Percentiles rank a stretch among this genome's conserved stretches.
Conservation (phyloP, 257 asterid genomes). For the Solanum raphanifolium region DNA sequence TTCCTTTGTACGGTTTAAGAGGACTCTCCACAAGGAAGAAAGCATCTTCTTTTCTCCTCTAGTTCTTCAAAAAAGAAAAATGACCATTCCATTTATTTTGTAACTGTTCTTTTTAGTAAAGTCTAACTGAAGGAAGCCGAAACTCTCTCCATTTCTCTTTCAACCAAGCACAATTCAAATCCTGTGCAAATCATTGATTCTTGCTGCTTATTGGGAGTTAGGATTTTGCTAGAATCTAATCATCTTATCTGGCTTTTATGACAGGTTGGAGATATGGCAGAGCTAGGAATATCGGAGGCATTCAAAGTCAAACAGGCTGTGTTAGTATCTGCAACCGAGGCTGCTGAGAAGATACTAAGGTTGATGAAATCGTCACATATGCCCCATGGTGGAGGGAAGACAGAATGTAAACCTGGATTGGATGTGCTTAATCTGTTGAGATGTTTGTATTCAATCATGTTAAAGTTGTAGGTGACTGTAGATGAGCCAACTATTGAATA, state of each 20-base stretch:
- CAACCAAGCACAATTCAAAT: not conserved
- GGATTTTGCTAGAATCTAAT: not conserved
- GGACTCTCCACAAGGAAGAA: not conserved
- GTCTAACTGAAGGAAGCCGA: not conserved
- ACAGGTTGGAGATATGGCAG: conserved; percentile 82
- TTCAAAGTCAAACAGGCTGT: conserved; percentile 91
- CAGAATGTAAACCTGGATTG: conserved; percentile 38
- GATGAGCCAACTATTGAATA: not conserved
- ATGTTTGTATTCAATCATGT: not conserved
- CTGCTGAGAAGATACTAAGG: conserved; percentile 88
- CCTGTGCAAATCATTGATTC: not conserved
- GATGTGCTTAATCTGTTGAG: not conserved
- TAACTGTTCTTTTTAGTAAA: not conserved
- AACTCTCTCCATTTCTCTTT: not conserved
- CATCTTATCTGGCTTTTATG: not conserved
- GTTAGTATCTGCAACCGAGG: conserved; percentile 83
- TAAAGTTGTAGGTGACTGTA: not conserved
- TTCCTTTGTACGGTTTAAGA: not conserved
- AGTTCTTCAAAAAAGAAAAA: not conserved
- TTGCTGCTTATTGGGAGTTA: not conserved
- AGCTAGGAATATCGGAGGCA: conserved; percentile 66
- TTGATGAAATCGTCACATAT: conserved; percentile 77
- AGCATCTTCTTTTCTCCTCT: not conserved
- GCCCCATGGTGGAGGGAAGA: conserved; percentile 82
- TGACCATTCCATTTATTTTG: not conserved